A percentile compares a stretch with the other conserved stretches of the same genome.
Conservation (phyloP, 1,139 yeast genomes). For the Saccharomyces hybrid region DNA sequence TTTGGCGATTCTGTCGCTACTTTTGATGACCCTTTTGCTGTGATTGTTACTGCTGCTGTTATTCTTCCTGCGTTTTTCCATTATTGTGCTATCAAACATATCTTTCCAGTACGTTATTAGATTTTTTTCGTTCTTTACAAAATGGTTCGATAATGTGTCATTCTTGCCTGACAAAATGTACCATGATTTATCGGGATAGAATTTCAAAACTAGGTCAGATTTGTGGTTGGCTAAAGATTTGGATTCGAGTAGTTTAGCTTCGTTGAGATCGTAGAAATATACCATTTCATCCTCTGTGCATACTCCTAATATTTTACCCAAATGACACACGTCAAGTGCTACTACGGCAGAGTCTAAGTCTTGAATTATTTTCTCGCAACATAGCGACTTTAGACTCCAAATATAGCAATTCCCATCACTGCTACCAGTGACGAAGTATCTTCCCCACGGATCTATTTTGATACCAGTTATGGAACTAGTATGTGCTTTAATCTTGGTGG, state of each 20-base stretch:
- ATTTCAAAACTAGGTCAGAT: slow-evolving; percentile 16
- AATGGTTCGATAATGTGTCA: slow-evolving; percentile 17
- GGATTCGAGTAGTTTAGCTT: slow-evolving; percentile 20
- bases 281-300: slow-evolving; percentile 40
- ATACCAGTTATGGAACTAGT: slow-evolving; percentile 47
- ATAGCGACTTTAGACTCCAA: slow-evolving; percentile 47
- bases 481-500: slow-evolving; percentile 40
- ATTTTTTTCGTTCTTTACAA: slow-evolving; percentile 9
- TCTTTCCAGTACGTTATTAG: slow-evolving; percentile 13
- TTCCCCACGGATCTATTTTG: slow-evolving; percentile 53
- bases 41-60: not conserved
- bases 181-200: slow-evolving; percentile 23
- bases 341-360: slow-evolving; percentile 46
- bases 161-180: slow-evolving; percentile 18
- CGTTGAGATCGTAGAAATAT: slow-evolving; percentile 36
- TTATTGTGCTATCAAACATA: slow-evolving; percentile 5
- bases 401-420: slow-evolving; percentile 62
- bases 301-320: slow-evolving; percentile 41
- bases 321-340: slow-evolving; percentile 39
- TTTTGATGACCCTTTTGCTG: not conserved
- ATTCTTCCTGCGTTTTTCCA: not conserved
- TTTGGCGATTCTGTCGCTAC: not conserved
- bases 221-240: slow-evolving; percentile 4
- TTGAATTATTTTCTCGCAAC: slow-evolving; percentile 39
- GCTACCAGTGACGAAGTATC: slow-evolving; percentile 51